Base-by-base conservation (phyloP, 208 protist species). In the Trichomonas gallinae region DNA sequence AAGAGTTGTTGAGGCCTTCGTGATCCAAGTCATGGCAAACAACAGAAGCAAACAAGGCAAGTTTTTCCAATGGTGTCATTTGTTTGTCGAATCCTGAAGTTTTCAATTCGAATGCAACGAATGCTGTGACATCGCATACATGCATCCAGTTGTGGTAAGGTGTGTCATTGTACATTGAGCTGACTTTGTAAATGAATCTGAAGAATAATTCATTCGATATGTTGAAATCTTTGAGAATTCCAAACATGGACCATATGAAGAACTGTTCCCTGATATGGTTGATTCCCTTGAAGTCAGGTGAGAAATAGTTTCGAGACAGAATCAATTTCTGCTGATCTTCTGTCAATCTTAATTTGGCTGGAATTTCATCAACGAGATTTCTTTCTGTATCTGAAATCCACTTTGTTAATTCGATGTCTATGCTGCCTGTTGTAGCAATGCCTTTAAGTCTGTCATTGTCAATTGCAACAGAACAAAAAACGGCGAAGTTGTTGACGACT, bases 21-120 rank as follows among this genome's bases (percentile, higher is more conserved):
- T 99, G 99, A 96, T 99, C 98, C 97, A 98, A 98, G 98, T 99
- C 99, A 97, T 99, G 99, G 88, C 99, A 98, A 38, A 98, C 97
- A 31, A 98, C 98, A n/a, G 98, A 97, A 31, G 99, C 97, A 15
- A 99, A 21, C 17, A 97, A 96, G 0, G 98, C 98, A 26, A 99
- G 97, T 17, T 98, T 96, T 96, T 99, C 98, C 85, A 98, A 83
- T n/a, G 36, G n/a, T 13, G 93, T 96, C 17, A 98, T 63, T 4
- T 96, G 42, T 23, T 98, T 98, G 11, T 97, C 98, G 46, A 99
- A 97, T 72, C 98, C 63, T 96, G 38, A 21, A 23, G n/a, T 63
- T 44, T 36, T 96, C 0, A 98, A 42, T 72, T 97, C 63, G 51
- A 96, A 96, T 46, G 96, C 97, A 34, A 98, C 83, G 85, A 85